Evolutionary conservation across 495 filamentous ascomycete species (phyloP), one percentile per base, ranked within the genome.

Genomic region (Xylaria longipes): DNA sequence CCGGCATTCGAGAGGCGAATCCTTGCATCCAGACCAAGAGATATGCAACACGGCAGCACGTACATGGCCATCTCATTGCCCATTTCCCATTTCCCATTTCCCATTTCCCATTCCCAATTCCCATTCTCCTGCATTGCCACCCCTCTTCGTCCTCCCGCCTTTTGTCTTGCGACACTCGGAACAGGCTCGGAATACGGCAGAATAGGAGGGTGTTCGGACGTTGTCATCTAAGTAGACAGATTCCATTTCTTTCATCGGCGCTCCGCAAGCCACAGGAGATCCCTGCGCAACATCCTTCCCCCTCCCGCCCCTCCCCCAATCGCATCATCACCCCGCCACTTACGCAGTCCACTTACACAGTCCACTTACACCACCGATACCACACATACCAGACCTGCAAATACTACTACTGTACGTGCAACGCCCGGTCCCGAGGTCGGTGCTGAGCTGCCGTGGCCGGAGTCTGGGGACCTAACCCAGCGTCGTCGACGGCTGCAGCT

Each of bases 291-390:
- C 2, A 37, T 7, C n/a, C 31, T 39, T 14, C 35, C 14, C 60
- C n/a, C n/a, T n/a, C n/a, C n/a, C n/a, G n/a, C n/a, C n/a, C n/a
- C n/a, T n/a, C n/a, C n/a, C n/a, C n/a, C n/a, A n/a, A 63, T 33
- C 35, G 31, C 31, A 25, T 9, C 27, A 14, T 35, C 17, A 22
- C 37, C 60, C 37, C 60, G 29, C 37, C 33, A 37, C 29, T 35
- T 6, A 7, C 29, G 27, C 54, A 60, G 37, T 14, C 33, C 31
- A 37, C 57, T 60, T 35, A 60, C 57, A 60, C n/a, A 60, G 37
- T 14, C 33, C 31, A 37, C 57, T 60, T 35, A 60, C 57, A 60
- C n/a, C 57, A 60, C 57, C 52, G 52, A 39, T 39, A n/a, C 57
- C 15, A 29, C 1, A 54, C 50, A 3, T 29, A 7, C 22, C 3